Base-by-base conservation (phyloP, 164 flowering plant species). In the Stephania yunnanensis region DNA sequence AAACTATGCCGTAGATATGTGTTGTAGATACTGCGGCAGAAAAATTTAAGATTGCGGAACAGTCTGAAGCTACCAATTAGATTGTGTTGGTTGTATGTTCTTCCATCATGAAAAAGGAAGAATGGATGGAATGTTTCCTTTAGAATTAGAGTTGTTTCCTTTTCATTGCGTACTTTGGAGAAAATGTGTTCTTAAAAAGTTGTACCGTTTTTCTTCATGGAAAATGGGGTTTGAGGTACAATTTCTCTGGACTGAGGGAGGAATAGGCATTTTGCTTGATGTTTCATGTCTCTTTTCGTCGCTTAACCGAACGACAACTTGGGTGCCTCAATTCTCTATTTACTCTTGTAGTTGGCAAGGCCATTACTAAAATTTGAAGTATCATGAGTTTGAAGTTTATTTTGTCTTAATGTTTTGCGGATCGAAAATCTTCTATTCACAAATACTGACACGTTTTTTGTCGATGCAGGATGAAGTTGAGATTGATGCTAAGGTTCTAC, bases 381-480 rank as follows among this genome's bases (percentile, higher is more conserved):
- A 50, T 50, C 55, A 50, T 9, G 55, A 15, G 55, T 15, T 50
- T 50, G 0, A 15, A 15, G 12, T 50, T 50, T 50, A 11, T 50
- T 9, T 9, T 48, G 11, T 8, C 15, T 50, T 50, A 8, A 2
- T 50, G 11, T 50, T 63, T 63, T 36, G 25, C n/a, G 12, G 19
- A n/a, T 31, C 17, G 17, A 5, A 10, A 11, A 5, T 10, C 31
- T 55, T 22, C 30, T 63, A 55, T 31, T 17, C 12, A 20, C 73
- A 45, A 76, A 70, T 46, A 12, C 5, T 63, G 25, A 8, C 61
- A 11, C 11, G 31, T 30, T 31, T 5, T 50, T 74, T 61, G 12
- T 50, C 75, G 65, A n/a, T 76, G 52, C 85, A 91, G 93, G 96
- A 94, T 78, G 97, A 91, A 72, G 81, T 94, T 75, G 96, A 94